Percentiles rank a stretch among this genome's conserved stretches.
Conservation (phyloP, 257 asterid species). For the Fraxinus anomala region DNA sequence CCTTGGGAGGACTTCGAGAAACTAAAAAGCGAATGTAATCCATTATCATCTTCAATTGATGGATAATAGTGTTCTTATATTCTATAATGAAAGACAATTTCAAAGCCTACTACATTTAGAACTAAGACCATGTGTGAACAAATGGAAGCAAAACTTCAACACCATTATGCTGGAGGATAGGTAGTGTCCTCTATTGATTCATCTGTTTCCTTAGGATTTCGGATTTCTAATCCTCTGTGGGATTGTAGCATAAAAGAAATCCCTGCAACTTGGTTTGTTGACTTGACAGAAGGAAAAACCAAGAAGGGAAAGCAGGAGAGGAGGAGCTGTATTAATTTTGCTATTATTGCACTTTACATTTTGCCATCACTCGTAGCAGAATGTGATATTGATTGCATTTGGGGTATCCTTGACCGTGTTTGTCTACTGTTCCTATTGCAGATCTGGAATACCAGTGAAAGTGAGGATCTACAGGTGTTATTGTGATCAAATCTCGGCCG, state of each 20-base stretch:
- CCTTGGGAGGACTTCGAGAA: too few relatives aligned
- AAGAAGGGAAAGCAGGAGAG: too few relatives aligned
- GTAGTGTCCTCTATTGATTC: too few relatives aligned
- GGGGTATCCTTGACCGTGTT: neutral
- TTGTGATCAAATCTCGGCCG: conserved; percentile 84
- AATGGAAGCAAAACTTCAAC: neutral
- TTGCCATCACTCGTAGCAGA: neutral
- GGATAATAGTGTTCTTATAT: too few relatives aligned
- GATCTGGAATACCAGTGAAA: conserved; percentile 71
- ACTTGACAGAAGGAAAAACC: too few relatives aligned
- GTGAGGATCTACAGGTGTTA: conserved; percentile 73
- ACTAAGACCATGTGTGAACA: neutral
- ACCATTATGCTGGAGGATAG: too few relatives aligned
- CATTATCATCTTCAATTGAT: neutral
- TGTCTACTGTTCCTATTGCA: conserved; percentile 34
- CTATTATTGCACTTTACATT: too few relatives aligned
- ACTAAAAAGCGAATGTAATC: neutral
- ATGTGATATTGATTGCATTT: neutral
- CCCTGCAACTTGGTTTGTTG: too few relatives aligned
- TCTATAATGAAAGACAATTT: neutral
- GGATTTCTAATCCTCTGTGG: too few relatives aligned
- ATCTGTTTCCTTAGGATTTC: too few relatives aligned
- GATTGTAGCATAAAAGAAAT: too few relatives aligned
- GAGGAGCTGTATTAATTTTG: too few relatives aligned
- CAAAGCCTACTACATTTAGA: neutral